Evolutionary conservation across 768 basidiomycete genomes (phyloP), one percentile per base, ranked within the genome.

Genomic region (Lactarius sp.): DNA sequence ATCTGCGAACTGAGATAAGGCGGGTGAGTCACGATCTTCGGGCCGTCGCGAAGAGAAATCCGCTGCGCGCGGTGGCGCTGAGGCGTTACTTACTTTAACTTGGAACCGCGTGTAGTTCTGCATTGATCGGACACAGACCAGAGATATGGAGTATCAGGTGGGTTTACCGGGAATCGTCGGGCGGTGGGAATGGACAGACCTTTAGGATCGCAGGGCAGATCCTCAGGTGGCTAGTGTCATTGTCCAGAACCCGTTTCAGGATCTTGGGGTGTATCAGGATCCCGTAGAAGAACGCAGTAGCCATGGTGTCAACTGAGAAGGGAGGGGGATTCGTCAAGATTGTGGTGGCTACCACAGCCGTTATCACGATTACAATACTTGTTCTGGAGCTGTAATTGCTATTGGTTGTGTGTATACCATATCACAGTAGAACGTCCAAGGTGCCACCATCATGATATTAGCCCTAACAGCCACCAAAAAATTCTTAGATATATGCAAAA

Each of bases 211-310:
- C 94, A 44, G 90, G 86, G 65, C 85, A 85, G 51, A 90, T 81
- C 57, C 82, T 71, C 2, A 96, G 78, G 65, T 85, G 77, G 8
- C 75, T 69, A 8, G 87, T 90, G 51, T 85, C 77, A 69, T 90
- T 85, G 7, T 79, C 79, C 50, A 97, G 84, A 7, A 97, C 93
- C 20, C 86, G 78, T 61, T 78, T 82, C 44, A 97, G 77, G 70
- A 98, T 88, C 55, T 82, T 83, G 6, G 94, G 93, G 69, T 94
- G 92, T 80, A 95, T 85, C 22, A 98, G 77, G 0, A 92, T 96
- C 13, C 95, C 95, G 74, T 95, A 94, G 77, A 93, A 90, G 74
- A 94, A 95, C 18, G 86, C 86, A 31, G 77, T 75, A 65, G 72
- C 51, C 75, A 77, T 77, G 18, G 33, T 37, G 13, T 52, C 36